Conservation (phyloP, 257 asterid genomes). For the Solanum pimpinellifolium region DNA sequence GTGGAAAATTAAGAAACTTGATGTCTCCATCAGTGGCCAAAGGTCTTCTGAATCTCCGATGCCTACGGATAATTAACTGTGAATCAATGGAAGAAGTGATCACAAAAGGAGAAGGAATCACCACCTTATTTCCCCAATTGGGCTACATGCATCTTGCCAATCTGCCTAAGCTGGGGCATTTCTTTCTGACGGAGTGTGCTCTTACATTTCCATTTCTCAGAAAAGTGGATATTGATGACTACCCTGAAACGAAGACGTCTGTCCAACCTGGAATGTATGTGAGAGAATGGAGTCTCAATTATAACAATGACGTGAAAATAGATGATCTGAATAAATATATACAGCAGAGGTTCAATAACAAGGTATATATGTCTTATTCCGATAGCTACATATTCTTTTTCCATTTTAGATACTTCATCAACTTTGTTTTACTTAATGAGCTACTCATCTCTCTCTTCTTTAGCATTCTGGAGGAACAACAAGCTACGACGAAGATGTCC, state of each 20-base stretch:
- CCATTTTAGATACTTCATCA: too few species aligned
- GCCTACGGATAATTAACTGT: rapidly evolving
- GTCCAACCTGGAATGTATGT: not conserved
- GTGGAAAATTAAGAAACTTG: too few species aligned
- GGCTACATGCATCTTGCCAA: rapidly evolving
- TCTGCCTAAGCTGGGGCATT: not conserved
- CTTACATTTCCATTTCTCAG: not conserved
- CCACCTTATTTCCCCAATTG: not conserved
- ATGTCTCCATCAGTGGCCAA: too few species aligned
- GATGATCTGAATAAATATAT: too few species aligned
- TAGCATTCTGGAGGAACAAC: too few species aligned
- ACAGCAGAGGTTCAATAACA: too few species aligned
- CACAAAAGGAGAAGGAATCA: not conserved
- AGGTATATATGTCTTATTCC: too few species aligned
- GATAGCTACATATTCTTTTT: too few species aligned
- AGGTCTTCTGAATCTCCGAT: not conserved
- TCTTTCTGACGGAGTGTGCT: not conserved
- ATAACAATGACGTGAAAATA: rapidly evolving
- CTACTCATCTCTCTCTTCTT: too few species aligned
- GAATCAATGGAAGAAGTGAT: not conserved
- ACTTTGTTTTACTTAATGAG: too few species aligned
- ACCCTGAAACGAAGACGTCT: not conserved
- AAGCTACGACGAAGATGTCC: too few species aligned
- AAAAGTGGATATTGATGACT: rapidly evolving
- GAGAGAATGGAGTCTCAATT: not conserved